Evolutionary conservation across 306 rosid genomes (phyloP).

Genomic region (Sophora flavescens): DNA sequence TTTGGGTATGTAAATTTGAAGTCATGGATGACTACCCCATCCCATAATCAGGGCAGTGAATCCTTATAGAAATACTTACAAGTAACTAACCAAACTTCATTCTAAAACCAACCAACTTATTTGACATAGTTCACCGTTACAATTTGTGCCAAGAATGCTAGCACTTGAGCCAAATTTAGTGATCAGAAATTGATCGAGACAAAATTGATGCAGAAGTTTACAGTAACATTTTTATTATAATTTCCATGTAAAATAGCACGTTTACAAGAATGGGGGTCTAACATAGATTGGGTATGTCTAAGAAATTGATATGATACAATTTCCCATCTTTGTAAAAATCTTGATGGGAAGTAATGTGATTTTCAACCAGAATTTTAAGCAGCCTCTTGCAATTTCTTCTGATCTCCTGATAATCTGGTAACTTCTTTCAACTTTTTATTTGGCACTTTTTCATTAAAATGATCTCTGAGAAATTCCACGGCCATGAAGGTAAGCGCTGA

Average conservation of each 20-base stretch:
- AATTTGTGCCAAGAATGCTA: background rate
- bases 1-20: too few species aligned
- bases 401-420: constrained; percentile 57
- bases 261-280: constrained; percentile 24
- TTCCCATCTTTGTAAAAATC: constrained; percentile 46
- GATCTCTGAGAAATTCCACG: constrained; percentile 85
- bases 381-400: constrained; percentile 55
- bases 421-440: constrained; percentile 48
- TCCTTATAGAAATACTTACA: background rate
- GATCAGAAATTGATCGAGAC: background rate
- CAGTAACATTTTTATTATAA: constrained; percentile 8
- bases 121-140: background rate
- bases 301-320: constrained; percentile 41
- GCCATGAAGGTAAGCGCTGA: constrained; percentile 94
- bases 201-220: background rate
- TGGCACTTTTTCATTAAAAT: constrained; percentile 59
- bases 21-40: too few species aligned
- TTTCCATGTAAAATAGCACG: background rate
- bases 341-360: constrained; percentile 38
- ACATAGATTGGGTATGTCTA: constrained; percentile 3
- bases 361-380: constrained; percentile 44
- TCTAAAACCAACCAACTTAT: background rate
- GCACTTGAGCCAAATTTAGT: background rate
- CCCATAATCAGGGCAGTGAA: too few species aligned
- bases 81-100: background rate